Evolutionary conservation across 352 stramenopile genomes (phyloP).

Genomic region (Phytopythium mirpurense): DNA sequence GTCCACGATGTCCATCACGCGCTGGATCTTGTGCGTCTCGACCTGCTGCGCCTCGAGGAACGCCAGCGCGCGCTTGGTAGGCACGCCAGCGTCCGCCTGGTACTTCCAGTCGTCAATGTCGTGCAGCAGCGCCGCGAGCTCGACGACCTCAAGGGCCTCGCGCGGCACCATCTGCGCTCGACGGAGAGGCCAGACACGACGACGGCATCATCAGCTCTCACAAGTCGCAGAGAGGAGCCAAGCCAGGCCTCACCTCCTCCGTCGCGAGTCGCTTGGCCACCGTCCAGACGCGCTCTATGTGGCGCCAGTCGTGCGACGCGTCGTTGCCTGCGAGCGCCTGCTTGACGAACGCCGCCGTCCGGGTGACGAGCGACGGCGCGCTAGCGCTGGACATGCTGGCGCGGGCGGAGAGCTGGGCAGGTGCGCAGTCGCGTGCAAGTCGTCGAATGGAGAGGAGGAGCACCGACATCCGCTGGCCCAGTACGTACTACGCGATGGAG

Average conservation of each 20-base stretch:
- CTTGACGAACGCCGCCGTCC: conserved; percentile 70
- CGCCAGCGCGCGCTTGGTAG: conserved; percentile 49
- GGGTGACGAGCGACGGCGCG: conserved; percentile 40
- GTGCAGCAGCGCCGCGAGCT: conserved; percentile 82
- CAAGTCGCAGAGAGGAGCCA: background rate
- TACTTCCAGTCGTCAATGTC: conserved; percentile 92
- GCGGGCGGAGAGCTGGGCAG: too few relatives aligned
- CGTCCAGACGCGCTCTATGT: conserved; percentile 87
- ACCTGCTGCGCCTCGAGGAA: conserved; percentile 59
- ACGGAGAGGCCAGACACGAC: background rate
- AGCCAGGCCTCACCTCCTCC: conserved; percentile 44
- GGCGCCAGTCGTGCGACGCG: conserved; percentile 81
- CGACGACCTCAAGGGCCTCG: conserved; percentile 69
- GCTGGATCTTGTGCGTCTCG: conserved; percentile 36
- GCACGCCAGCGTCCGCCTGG: conserved; percentile 35
- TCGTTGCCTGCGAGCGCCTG: conserved; percentile 70
- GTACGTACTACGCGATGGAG: background rate
- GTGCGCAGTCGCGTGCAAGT: background rate
- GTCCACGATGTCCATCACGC: conserved; percentile 80
- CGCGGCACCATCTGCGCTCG: conserved; percentile 35
- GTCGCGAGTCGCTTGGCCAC: conserved; percentile 61
- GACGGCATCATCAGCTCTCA: background rate
- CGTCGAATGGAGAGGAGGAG: background rate
- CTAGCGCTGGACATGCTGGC: background rate
- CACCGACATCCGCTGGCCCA: background rate